phyloP scores from a whole-genome alignment of 768 basidiomycete species.

The Russula olivacea region DNA sequence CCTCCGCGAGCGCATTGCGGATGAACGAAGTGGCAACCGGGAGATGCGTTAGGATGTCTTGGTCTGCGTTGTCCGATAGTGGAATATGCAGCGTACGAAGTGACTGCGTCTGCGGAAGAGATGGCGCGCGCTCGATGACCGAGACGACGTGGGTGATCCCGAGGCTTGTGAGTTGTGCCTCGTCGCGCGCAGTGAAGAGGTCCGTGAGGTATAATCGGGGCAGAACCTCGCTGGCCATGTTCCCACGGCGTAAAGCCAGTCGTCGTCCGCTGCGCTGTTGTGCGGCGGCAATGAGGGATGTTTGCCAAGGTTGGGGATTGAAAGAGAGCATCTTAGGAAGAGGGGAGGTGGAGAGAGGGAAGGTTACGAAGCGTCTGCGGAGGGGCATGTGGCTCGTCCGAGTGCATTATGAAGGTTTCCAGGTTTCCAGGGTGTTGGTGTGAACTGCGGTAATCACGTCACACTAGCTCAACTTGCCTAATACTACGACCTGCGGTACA shows the following conservation, averaged over 20 bases:
- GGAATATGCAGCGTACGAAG: slow-evolving; percentile 51
- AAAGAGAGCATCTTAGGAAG: slow-evolving; percentile 16
- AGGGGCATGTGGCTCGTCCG: background rate
- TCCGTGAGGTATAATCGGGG: slow-evolving; percentile 60
- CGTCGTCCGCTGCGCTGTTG: slow-evolving; percentile 1
- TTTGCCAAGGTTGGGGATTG: slow-evolving; percentile 13
- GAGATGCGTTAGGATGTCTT: slow-evolving; percentile 43
- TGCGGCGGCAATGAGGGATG: slow-evolving; percentile 12
- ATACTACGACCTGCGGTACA: background rate
- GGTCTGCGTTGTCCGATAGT: slow-evolving; percentile 38
- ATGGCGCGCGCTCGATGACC: slow-evolving; percentile 47
- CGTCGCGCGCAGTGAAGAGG: slow-evolving; percentile 46
- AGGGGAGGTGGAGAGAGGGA: background rate
- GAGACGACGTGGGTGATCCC: slow-evolving; percentile 75
- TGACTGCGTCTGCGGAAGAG: slow-evolving; percentile 19
- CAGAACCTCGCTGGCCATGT: slow-evolving; percentile 33
- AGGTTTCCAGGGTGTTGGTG: background rate
- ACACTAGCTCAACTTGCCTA: background rate
- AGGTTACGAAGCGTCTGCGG: background rate
- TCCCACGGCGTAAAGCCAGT: background rate
- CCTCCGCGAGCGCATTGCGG: slow-evolving; percentile 40
- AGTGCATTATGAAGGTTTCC: slow-evolving; percentile 1
- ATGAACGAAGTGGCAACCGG: slow-evolving; percentile 49
- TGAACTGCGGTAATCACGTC: background rate
- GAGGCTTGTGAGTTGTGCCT: slow-evolving; percentile 43